Evolutionary conservation across 176 grass and related monocot species (phyloP), one percentile per base, ranked within the genome.

Genomic region (Miscanthus lutarioriparius): DNA sequence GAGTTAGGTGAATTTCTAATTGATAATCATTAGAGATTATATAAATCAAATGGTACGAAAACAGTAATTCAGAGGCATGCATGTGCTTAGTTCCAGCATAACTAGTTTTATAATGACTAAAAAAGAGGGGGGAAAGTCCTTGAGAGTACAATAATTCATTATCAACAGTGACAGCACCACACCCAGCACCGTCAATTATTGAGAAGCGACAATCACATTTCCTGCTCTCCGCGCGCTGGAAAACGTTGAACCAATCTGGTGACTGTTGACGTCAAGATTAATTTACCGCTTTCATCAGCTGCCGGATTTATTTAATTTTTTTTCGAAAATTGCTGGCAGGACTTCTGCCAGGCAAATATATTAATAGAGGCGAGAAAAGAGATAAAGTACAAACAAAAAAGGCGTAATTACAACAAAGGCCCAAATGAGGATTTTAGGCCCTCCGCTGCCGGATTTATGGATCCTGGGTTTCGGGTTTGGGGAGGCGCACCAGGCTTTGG

Each of bases 111-210:
- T 11, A 2, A 41, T 40, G 37, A 41, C 68, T 70, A 1, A 15
- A 26, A 25, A 72, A 2, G 37, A 7, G 39, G n/a, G 62, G 62
- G 25, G 14, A 4, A 26, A 8, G 58, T 44, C 64, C 25, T 30
- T 20, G 23, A 43, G 14, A 41, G 35, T 28, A 70, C 74, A 78
- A 79, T 48, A 35, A 35, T 61, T 39, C 27, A 59, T 37, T 35
- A 7, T 13, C 30, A 32, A 72, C 14, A 78, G 65, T 56, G 73
- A 77, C 63, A 70, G 48, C 36, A 85, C 67, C 20, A 58, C 53
- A n/a, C n/a, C n/a, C n/a, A n/a, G n/a, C n/a, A n/a, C n/a, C n/a
- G n/a, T n/a, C n/a, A 82, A 40, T 41, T 26, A 41, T 17, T 17
- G 32, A 39, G 1, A 40, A 62, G 58, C 1, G 4, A 11, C n/a